Conservation (phyloP, 2,329 filamentous ascomycete species). For the Teratosphaeriaceae sp. region DNA sequence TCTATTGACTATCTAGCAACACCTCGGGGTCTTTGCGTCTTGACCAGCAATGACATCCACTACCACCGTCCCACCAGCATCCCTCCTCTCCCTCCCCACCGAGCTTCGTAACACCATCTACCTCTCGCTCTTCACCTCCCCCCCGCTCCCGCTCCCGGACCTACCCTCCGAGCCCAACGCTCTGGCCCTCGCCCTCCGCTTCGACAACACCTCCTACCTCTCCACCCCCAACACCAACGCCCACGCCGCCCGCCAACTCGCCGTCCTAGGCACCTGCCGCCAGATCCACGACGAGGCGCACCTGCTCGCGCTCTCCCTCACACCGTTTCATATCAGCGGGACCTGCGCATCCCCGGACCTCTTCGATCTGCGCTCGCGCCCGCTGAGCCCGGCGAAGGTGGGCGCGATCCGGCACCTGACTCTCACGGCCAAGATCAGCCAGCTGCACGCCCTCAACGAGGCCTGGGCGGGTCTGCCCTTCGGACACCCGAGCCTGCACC, state of each 20-base stretch:
- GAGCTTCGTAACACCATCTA: conserved; percentile 27
- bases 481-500: conserved; percentile 22
- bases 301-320: conserved; percentile 25
- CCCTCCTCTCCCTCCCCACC: conserved; percentile 22
- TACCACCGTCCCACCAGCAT: conserved; percentile 7
- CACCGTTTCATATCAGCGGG: conserved; percentile 24
- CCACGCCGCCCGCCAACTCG: conserved; percentile 9
- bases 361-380: conserved; percentile 20
- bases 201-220: conserved; percentile 9
- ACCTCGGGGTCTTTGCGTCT: too few relatives aligned
- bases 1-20: too few relatives aligned
- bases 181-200: conserved; percentile 11
- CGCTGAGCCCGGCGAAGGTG: conserved; percentile 17
- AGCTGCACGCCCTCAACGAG: conserved; percentile 30
- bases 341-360: conserved; percentile 19
- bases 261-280: conserved; percentile 17
- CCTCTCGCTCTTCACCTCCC: conserved; percentile 19
- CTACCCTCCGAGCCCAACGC: background rate
- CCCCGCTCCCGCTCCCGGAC: background rate
- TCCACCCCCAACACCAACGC: conserved; percentile 2
- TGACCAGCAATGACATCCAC: too few relatives aligned
- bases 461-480: conserved; percentile 29
- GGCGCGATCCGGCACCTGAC: conserved; percentile 27
- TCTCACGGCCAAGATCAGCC: conserved; percentile 25
- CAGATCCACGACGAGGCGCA: conserved; percentile 25